Base-by-base conservation (phyloP, 371 early-diverging fungal species). In the Dipsacomyces acuminosporus region DNA sequence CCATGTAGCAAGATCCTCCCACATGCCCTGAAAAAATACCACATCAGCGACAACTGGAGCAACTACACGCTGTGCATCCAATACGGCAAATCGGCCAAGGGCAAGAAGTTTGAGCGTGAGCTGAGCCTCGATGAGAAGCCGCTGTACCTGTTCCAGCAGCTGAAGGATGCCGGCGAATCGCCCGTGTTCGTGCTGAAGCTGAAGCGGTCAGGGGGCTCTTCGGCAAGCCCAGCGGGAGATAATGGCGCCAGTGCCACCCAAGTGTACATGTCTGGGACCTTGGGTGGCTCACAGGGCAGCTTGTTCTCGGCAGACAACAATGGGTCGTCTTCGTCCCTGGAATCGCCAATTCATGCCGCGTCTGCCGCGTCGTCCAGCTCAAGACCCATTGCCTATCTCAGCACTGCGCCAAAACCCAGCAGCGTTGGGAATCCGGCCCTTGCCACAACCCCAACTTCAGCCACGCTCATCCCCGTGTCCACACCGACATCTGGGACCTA, bases 1-100 rank as follows among this genome's bases (percentile, higher is more conserved):
- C 81, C 90, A 8, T 89, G 93, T 61, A 78, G 84, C 26, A 90
- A 88, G 61, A 87, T 95, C 8, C 77, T 97, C 15, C 87, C 84
- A 4, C 87, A 86, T 8, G 89, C 90, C 0, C 73, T 97, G 41
- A 86, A 86, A 51, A 93, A 94, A 73, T 95, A 93, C 77, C 91
- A 94, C 59, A 87, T 97, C 19, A 62, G 69, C 33, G 92, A 90
- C 64, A 87, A 90, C 57, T 91, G 91, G 92, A 81, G 82, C 50
- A 81, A 91, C 52, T 94, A 93, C 66, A 81, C 86, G 2, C 72
- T 94, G 19, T 87, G 90, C 75, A 82, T 94, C 24, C 72, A 69
- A 66, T 65, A 64, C 47, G 64, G 58, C 34, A 22, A 55, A 26
- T 44, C 43, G 6, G 47, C 25, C n/a, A 64, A 64, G 65, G 65